Evolutionary conservation across 139 green algal genomes (phyloP), one percentile per base, ranked within the genome.

Genomic region (Desmodesmus armatus): DNA sequence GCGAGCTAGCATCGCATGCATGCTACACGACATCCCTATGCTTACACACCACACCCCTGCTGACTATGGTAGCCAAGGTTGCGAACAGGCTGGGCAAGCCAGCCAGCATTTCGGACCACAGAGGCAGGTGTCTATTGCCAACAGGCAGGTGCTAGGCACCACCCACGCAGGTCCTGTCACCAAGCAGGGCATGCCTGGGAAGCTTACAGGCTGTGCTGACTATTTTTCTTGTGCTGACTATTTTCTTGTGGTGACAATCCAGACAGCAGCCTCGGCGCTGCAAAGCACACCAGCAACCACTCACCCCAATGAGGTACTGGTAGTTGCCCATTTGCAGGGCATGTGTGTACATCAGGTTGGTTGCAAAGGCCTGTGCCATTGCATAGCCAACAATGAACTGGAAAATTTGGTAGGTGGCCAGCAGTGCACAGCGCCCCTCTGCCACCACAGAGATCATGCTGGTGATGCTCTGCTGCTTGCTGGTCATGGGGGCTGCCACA

Each of bases 351-450:
- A 96, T 91, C 2, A 96, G 69, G 70, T 91, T 93, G 31, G 90
- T 91, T 31, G 86, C 88, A 79, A 96, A 91, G 25, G 88, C 89
- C 87, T 94, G 87, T n/a, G 55, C 85, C 62, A 94, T 86, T 5
- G 92, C 93, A 65, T 96, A 96, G 5, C 84, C 90, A 33, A 96
- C 91, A 76, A 95, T 93, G 80, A 93, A 96, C 91, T 95, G 91
- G 91, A 95, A 95, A 76, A 95, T 93, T 74, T 91, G 85, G 82
- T 94, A 93, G 0, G 92, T 93, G 47, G 91, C 91, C 88, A 89
- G 69, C 47, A 96, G 89, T 35, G 86, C 78, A 87, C 91, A 94
- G 19, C 93, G 91, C 0, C 93, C 93, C 87, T 96, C 92, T 11
- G 85, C 85, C 51, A 96, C 86, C 53, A 96, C 93, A 3, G 85